Conservation (phyloP, 495 filamentous ascomycete species). For the Trichoderma parareesei region DNA sequence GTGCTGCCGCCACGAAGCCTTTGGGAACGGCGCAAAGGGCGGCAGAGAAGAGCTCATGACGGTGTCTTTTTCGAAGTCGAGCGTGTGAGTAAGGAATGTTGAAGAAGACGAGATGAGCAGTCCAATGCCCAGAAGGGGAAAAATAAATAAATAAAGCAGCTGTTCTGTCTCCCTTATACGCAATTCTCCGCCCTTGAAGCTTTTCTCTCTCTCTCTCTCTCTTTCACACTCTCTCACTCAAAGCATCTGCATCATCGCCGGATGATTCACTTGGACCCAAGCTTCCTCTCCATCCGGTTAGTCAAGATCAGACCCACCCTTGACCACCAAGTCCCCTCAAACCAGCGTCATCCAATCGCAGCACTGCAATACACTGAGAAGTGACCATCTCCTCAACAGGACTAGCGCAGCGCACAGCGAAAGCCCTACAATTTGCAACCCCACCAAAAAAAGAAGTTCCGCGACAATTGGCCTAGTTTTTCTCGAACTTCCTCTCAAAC, state of each 20-base stretch:
- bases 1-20: slow-evolving; percentile 53
- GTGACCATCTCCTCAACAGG: slow-evolving; percentile 6
- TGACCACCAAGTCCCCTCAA: not conserved
- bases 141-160: not conserved
- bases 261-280: slow-evolving; percentile 27
- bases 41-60: slow-evolving; percentile 37
- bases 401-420: slow-evolving; percentile 1
- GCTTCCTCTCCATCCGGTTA: slow-evolving; percentile 9
- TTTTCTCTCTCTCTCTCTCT: not conserved
- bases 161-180: too few species aligned
- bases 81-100: not conserved
- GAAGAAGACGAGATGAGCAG: not conserved
- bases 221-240: not conserved
- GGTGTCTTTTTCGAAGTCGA: slow-evolving; percentile 12
- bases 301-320: slow-evolving; percentile 11
- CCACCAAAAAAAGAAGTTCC: slow-evolving; percentile 16
- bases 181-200: not conserved
- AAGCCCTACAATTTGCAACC: slow-evolving; percentile 17
- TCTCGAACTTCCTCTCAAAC: slow-evolving; percentile 17
- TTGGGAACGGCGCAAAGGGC: slow-evolving; percentile 66
- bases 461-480: not conserved
- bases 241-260: slow-evolving; percentile 18
- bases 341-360: slow-evolving; percentile 11
- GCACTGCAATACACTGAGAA: slow-evolving; percentile 11
- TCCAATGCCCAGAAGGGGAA: not conserved